A percentile compares a stretch with the other conserved stretches of the same genome.
Evolutionary conservation across 257 asterid genomes (phyloP).

Genomic region (Solanum paucissectum): DNA sequence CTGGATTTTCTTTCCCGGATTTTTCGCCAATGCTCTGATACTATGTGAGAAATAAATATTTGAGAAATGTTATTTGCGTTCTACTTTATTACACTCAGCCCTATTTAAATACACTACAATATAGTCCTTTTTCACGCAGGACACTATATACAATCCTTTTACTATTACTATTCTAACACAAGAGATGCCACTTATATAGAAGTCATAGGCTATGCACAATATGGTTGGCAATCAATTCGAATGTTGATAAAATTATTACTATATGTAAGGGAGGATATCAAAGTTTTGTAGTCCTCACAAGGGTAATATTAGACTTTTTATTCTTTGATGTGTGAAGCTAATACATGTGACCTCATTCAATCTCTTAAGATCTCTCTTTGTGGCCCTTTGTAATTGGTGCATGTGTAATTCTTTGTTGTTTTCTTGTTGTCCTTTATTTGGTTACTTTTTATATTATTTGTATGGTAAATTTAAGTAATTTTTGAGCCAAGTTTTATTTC

Average conservation of each 20-base stretch:
- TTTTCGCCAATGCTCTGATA: not conserved
- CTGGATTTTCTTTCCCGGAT: not conserved
- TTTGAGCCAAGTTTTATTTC: too few species aligned
- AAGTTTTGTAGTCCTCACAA: too few species aligned
- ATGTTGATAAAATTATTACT: not conserved
- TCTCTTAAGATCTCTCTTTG: too few species aligned
- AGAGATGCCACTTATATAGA: not conserved
- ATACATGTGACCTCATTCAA: too few species aligned
- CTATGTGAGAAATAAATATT: not conserved
- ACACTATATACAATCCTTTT: not conserved
- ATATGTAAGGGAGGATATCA: too few species aligned
- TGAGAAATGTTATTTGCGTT: not conserved
- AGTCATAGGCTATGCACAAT: not conserved
- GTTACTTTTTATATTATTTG: too few species aligned
- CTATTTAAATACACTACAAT: not conserved
- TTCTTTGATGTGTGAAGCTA: too few species aligned
- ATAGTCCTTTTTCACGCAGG: not conserved
- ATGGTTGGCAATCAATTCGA: not conserved
- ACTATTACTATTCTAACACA: not conserved
- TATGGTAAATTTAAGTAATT: too few species aligned
- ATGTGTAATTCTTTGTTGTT: too few species aligned
- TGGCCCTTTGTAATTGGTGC: too few species aligned
- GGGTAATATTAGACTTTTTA: too few species aligned
- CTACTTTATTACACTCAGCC: not conserved
- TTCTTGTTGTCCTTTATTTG: too few species aligned